Base-by-base conservation (phyloP, 225 moss, liverwort and hornwort species). In the Thuidium tamariscinum region DNA sequence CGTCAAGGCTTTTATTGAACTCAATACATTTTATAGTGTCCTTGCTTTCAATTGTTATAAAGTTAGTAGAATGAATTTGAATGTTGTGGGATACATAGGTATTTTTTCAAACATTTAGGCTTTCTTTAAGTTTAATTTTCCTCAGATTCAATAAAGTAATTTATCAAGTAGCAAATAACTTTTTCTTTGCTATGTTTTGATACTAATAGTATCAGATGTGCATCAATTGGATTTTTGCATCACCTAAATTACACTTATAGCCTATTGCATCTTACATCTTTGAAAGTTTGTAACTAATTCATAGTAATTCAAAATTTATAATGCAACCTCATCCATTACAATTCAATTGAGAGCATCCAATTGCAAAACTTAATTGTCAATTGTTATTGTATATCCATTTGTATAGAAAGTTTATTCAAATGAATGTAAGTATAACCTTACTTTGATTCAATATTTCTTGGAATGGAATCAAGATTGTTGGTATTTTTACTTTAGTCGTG, bases 321-420 rank as follows among this genome's bases (percentile, higher is more conserved):
- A 67, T 37, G 7, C 7, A 67, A 1, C 13, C 2, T 7, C 2
- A 1, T 22, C 13, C 7, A 37, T 37, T 22, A 7, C 13, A 13
- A 67, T 37, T 67, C 37, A 67, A 67, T 37, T 67, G 7, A 67
- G 2, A 22, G 4, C 7, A 1, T 67, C 0, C 7, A 37, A 12
- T 13, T 37, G 4, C 37, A 67, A 67, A 67, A 66, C 2, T 66
- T 11, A 5, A 20, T 20, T 36, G 6, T 36, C 11, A 36, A 36
- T 36, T 66, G 20, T 37, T 37, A 37, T 22, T 37, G 7, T 37
- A 67, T 3, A 22, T 67, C 6, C 12, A 37, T 67, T 67, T 37
- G 12, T 22, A 3, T 67, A 22, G 0, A 7, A 1, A 66, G 7
- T 6, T 21, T 36, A 65, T 36, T 20, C 3, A 0, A 2, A 65